Evolutionary conservation across 2,329 filamentous ascomycete species (phyloP).

Genomic region (Monosporascus ibericus): DNA sequence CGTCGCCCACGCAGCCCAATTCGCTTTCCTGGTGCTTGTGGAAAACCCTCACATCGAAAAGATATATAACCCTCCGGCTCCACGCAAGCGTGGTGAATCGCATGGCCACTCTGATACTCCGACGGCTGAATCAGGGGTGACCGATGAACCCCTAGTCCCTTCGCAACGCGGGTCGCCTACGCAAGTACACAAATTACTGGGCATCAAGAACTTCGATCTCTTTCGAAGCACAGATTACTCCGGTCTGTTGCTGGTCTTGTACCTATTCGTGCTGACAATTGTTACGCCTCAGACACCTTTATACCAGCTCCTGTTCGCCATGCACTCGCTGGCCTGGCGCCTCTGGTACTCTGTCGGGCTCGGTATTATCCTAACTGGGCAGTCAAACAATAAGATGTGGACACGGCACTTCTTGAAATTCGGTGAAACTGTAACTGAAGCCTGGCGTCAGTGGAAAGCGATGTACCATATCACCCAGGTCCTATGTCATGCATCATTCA

Average conservation of each 20-base stretch:
- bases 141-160: conserved; percentile 11
- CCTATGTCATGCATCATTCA: conserved; percentile 83
- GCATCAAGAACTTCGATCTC: conserved; percentile 76
- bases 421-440: conserved; percentile 82
- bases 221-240: conserved; percentile 82
- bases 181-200: conserved; percentile 77
- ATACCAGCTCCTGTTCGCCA: conserved; percentile 73
- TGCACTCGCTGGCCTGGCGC: conserved; percentile 76
- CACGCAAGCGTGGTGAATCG: conserved; percentile 48
- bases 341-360: conserved; percentile 89
- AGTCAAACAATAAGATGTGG: conserved; percentile 90
- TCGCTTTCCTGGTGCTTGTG: conserved; percentile 83
- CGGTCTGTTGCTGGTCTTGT: conserved; percentile 68
- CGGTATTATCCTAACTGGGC: conserved; percentile 74
- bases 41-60: conserved; percentile 98
- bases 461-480: conserved; percentile 90
- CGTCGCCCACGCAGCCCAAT: conserved; percentile 86
- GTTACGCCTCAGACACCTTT: conserved; percentile 70
- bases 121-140: conserved; percentile 14
- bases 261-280: conserved; percentile 67
- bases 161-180: conserved; percentile 42
- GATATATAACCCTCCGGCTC: conserved; percentile 86
- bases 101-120: conserved; percentile 9
- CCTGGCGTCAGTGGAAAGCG: conserved; percentile 97
- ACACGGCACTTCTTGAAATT: conserved; percentile 97